Percentiles rank a stretch among this genome's conserved stretches.
Evolutionary conservation across 306 rosid genomes (phyloP).

Genomic region (Abrus precatorius): DNA sequence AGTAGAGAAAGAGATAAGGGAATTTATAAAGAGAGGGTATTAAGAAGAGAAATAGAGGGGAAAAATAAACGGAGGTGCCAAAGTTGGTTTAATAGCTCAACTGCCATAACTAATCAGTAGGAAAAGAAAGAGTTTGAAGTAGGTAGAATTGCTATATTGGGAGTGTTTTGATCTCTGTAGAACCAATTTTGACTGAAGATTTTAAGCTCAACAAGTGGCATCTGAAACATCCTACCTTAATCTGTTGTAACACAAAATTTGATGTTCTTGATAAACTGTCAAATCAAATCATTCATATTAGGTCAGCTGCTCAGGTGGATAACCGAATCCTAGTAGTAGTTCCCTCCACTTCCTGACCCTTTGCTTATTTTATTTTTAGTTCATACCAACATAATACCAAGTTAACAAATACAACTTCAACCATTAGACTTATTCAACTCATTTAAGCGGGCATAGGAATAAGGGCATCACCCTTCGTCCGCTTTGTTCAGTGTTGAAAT

Average conservation of each 20-base stretch:
- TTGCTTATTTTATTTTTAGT: background rate
- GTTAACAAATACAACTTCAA: background rate
- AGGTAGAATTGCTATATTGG: conserved; percentile 36
- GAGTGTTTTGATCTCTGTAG: background rate
- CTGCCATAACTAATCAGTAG: conserved; percentile 65
- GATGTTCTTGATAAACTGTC: background rate
- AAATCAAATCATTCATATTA: conserved; percentile 46
- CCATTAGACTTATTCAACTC: background rate
- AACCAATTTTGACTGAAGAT: conserved; percentile 16
- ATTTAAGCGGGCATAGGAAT: no score
- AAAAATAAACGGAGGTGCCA: conserved; percentile 36
- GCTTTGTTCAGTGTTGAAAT: no score
- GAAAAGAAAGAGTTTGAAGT: conserved; percentile 22
- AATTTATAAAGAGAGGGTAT: conserved; percentile 58
- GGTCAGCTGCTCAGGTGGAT: conserved; percentile 48
- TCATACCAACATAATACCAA: no score
- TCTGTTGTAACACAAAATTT: conserved; percentile 19
- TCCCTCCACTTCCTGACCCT: background rate
- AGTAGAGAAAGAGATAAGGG: conserved; percentile 35
- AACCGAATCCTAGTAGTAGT: conserved; percentile 43
- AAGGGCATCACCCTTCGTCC: background rate
- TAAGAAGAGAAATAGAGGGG: conserved; percentile 40
- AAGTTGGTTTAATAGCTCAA: conserved; percentile 80
- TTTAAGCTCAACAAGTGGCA: conserved; percentile 28
- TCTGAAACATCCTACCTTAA: conserved; percentile 16